Conservation (phyloP, 108 stramenopile genomes). For the Nitzschia inconspicua region DNA sequence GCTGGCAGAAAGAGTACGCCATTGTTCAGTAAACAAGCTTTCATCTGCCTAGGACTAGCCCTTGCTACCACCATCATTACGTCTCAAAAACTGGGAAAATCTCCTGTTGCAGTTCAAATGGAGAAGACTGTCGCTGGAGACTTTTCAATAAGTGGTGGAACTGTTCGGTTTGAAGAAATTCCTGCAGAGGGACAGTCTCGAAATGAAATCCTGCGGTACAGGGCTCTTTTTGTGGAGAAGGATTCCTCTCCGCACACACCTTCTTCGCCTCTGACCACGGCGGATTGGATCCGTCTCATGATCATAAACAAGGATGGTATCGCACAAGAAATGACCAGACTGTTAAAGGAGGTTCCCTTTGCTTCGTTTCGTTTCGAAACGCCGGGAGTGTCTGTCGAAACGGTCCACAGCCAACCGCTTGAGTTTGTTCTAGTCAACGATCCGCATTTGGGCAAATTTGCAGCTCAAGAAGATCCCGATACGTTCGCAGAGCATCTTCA, state of each 20-base stretch:
- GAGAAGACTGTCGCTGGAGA: too few species aligned
- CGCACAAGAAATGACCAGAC: background rate
- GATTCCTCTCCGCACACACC: too few species aligned
- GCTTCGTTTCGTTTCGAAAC: conserved; percentile 34
- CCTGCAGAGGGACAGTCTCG: too few species aligned
- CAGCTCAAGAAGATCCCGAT: conserved; percentile 40
- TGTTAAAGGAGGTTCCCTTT: conserved; percentile 14
- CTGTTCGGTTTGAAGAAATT: too few species aligned
- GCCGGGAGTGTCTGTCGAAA: conserved; percentile 10
- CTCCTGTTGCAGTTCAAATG: too few species aligned
- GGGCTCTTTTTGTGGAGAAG: background rate
- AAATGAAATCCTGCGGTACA: background rate
- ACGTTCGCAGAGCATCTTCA: conserved; percentile 49
- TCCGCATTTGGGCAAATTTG: conserved; percentile 39
- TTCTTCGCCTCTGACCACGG: too few species aligned
- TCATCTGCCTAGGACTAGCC: too few species aligned
- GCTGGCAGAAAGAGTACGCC: too few species aligned
- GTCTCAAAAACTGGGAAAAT: too few species aligned
- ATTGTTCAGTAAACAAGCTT: too few species aligned
- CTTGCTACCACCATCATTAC: too few species aligned
- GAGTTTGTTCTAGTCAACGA: conserved; percentile 69
- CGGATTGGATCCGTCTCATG: background rate
- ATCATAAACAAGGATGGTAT: background rate
- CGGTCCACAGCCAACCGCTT: conserved; percentile 22
- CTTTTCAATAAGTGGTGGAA: too few species aligned